Evolutionary conservation across 768 basidiomycete species (phyloP), one percentile per base, ranked within the genome.

Genomic region (Russula foetens): DNA sequence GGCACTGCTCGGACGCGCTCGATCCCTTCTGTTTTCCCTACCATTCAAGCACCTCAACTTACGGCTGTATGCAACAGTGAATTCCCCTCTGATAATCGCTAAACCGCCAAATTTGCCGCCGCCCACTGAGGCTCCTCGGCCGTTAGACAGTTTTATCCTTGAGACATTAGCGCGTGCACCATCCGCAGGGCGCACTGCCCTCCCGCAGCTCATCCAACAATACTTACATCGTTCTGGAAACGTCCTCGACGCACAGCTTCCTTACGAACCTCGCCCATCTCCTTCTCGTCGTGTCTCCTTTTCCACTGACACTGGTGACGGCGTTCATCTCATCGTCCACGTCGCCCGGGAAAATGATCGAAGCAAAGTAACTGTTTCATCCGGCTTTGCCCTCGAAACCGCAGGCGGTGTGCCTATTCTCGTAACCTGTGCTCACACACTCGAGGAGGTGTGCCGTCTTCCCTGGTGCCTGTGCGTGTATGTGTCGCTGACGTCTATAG

Each of bases 361-460:
- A 24, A 72, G 78, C 63, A 79, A 79, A 68, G 70, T 85, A 26
- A 74, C 77, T 3, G 67, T 84, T 14, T 81, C 78, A 44, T 83
- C 83, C 19, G 85, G 81, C 2, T 86, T 88, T 69, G 78, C 75
- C 6, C 64, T 87, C 52, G 73, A 78, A 59, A 56, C 67, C 50
- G 63, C 68, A 11, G 65, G 59, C 33, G 50, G 67, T 29, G 71
- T 75, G 57, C 66, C 73, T 8, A 63, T 81, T 17, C 66, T 85
- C 38, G 60, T 84, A 24, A 81, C 81, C 12, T 86, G 84, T 65
- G 81, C 80, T 7, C 85, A 86, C 68, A 84, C 85, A 2, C 68
- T 87, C 28, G 80, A 85, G 70, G 79, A 84, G 80, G 84, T 77
- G 66, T 67, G 73, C 59, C 26, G 23, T 24, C 51, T 41, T 29